Base-by-base conservation (phyloP, 2,329 filamentous ascomycete genomes). In the Talaromyces rugulosus region DNA sequence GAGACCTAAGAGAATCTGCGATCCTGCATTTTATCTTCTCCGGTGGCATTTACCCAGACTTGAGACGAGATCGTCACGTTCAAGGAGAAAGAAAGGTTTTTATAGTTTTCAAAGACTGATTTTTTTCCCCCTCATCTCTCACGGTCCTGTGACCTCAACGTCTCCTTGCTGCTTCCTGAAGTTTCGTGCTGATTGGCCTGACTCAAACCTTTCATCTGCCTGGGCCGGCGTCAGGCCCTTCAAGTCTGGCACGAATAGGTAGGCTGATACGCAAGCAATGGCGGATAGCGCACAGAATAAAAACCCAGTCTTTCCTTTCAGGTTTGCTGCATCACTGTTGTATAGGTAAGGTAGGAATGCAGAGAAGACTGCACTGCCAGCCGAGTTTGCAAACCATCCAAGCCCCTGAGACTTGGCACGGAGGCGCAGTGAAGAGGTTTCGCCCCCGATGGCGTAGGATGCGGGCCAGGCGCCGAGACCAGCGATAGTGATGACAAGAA, bases 241-340 rank as follows among this genome's bases (percentile, higher is more conserved):
- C 70, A 82, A 83, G 66, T 85, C 83, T 0, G 83, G 83, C 0
- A 85, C 72, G 36, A 72, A 73, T 7, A 79, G 71, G 70, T 75
- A 85, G 0, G 77, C 75, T 0, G 78, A 31, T 3, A 75, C 18
- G 69, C 80, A 28, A 7, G 50, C 27, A 7, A 52, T 7, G 4
- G 4, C 50, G 11, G 50, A 52, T n/a, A 52, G 9, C 14, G 2
- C 50, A 52, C 50, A 52, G 8, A 31, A 52, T 11, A 52, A 5
- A 30, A 52, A 28, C 14, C 50, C 50, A 30, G 23, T 27, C 23
- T 50, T 50, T 1, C 50, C 50, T 1, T 23, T 23, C 50, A 52
- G 8, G 50, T 52, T 31, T 31, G 50, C 27, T 28, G 50, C 50
- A 52, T 31, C 50, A 11, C 27, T 16, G 23, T 52, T 52, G 50